Evolutionary conservation across 345 rosid species (phyloP), one percentile per base, ranked within the genome.

Genomic region (Hypericum androsaemum): DNA sequence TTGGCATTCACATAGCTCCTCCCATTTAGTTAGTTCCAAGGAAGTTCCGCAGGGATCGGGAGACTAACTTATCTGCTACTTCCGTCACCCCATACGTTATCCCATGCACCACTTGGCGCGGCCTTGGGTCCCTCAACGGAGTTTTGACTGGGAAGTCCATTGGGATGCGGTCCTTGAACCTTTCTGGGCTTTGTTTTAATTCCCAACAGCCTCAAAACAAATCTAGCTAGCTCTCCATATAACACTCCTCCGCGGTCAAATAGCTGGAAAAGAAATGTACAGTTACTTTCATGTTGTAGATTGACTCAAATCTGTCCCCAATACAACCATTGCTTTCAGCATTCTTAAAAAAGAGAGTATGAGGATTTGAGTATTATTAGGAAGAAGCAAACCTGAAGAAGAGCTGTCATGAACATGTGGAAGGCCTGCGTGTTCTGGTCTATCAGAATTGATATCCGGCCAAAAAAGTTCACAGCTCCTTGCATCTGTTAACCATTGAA

Each of bases 221-320:
- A 92, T 72, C 97, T 77, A 39, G 99, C 99, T 62, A 92, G 64
- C 67, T 92, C 99, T 44, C 99, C 95, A 61, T 92, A 92, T 61
- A 92, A 58, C 51, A 88, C 0, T 44, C 99, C 97, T 4, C 83
- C 59, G 42, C 97, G 94, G 62, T 92, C 97, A 64, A 88, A 85
- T 16, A 92, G 88, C 99, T 92, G 84, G 66, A 62, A 56, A 65
- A 39, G 54, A 56, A 16, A 42, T 52, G 47, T 16, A 48, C 14
- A 61, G 10, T 32, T 56, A 56, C 62, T 28, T 54, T 36, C 39
- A 43, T 52, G 11, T 41, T 14, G 11, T 6, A 56, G 41, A 50
- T 48, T 54, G 3, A 39, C 9, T 12, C 12, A 10, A 8, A 46
- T 46, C 49, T 7, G 0, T 46, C 49, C 10, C 8, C 22, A 14